Percentiles rank a stretch among this genome's conserved stretches.
These are phyloP conservation scores for Lepiota venenata DNA, from an alignment of 768 basidiomycete genomes.

Conservation along the genomic window DNA sequence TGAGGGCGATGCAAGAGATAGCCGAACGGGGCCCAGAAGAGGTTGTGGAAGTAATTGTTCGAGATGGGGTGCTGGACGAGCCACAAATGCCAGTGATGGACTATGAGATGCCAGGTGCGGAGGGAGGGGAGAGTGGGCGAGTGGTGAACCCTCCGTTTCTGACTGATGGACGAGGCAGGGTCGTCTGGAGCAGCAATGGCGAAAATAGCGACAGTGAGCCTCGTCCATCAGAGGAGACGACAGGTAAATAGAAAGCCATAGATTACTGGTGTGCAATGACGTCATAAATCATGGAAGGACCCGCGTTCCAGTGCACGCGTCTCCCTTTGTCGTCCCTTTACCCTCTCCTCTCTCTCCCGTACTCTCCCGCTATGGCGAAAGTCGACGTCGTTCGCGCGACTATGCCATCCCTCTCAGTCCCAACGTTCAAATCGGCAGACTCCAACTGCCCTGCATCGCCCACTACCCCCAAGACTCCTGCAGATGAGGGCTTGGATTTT, in stretches of 20 bases:
- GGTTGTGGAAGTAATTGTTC: background rate
- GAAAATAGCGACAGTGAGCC: conserved; percentile 7
- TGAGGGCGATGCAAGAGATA: background rate
- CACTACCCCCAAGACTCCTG: conserved; percentile 81
- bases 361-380: conserved; percentile 18
- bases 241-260: background rate
- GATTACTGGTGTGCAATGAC: conserved; percentile 1
- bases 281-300: conserved; percentile 1
- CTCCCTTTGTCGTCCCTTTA: background rate
- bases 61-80: background rate
- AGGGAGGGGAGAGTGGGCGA: background rate
- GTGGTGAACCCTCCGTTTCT: conserved; percentile 47
- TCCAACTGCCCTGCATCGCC: conserved; percentile 23
- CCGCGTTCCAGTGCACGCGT: conserved; percentile 11
- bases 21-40: conserved; percentile 2
- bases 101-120: background rate
- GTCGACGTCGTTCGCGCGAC: conserved; percentile 21
- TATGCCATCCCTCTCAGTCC: conserved; percentile 29
- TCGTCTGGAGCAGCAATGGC: conserved; percentile 39
- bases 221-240: conserved; percentile 9
- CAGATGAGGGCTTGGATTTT: conserved; percentile 89
- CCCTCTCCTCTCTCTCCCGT: conserved; percentile 12
- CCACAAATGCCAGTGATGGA: conserved; percentile 1
- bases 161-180: conserved; percentile 63
- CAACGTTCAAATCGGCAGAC: conserved; percentile 13